Percentiles rank a stretch among this genome's conserved stretches.
These are phyloP conservation scores for Flaveria trinervia DNA, from an alignment of 129 eudicot genomes.

Conservation along the genomic window DNA sequence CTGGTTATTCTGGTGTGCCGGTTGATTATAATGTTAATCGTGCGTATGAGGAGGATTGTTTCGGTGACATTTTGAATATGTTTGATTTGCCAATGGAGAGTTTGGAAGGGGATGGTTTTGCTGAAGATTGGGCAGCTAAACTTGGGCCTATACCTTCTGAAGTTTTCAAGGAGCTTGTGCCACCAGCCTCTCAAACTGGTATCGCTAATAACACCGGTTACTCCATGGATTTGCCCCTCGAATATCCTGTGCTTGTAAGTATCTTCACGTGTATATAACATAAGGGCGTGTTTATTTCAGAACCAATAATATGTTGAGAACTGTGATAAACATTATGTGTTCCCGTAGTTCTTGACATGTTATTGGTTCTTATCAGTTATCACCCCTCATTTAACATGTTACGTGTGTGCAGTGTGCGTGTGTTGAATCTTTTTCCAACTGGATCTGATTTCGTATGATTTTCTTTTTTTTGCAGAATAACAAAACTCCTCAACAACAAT, in stretches of 20 bases:
- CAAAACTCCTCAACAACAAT: conserved; percentile 23
- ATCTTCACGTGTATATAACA: not conserved
- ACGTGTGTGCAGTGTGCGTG: not conserved
- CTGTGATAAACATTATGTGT: no score
- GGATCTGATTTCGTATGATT: not conserved
- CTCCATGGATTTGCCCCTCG: conserved; percentile 27
- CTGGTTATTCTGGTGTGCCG: conserved; percentile 36
- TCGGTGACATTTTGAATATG: conserved; percentile 40
- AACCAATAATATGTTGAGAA: no score
- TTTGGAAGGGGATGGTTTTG: conserved; percentile 53
- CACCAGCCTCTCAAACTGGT: conserved; percentile 29
- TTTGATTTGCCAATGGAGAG: conserved; percentile 67
- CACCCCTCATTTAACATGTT: not conserved
- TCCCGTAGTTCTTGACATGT: no score
- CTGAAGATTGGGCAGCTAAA: conserved; percentile 60
- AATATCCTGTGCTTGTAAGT: conserved; percentile 37
- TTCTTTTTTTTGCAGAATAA: conserved; percentile 25
- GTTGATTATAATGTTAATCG: conserved; percentile 28
- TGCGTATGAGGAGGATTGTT: conserved; percentile 33
- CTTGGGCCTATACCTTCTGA: conserved; percentile 68
- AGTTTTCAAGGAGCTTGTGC: conserved; percentile 33
- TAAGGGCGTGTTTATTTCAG: no score
- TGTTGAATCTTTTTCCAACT: not conserved
- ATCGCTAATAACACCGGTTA: conserved; percentile 18
- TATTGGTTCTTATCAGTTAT: no score